A percentile compares a stretch with the other conserved stretches of the same genome.
These are phyloP conservation scores for Tephrocybe sp. DNA, from an alignment of 768 basidiomycete species.

Conservation along the genomic window DNA sequence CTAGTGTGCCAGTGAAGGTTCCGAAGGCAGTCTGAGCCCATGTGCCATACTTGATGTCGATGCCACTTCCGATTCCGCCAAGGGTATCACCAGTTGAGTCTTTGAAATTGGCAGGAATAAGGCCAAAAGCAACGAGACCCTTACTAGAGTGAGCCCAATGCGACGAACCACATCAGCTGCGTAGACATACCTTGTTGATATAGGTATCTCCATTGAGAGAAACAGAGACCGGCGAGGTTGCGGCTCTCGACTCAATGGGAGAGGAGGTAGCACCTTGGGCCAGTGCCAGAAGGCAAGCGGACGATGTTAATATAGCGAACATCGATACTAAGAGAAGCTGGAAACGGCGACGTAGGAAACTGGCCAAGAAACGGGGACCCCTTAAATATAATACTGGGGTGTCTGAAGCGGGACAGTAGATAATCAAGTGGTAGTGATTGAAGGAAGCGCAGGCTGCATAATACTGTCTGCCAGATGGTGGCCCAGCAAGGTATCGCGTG, in stretches of 20 bases:
- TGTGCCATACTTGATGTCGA: slow-evolving; percentile 51
- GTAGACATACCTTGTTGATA: slow-evolving; percentile 11
- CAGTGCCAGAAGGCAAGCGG: slow-evolving; percentile 1
- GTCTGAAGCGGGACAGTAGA: no score
- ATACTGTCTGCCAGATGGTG: no score
- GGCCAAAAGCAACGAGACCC: slow-evolving; percentile 61
- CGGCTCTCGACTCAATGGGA: slow-evolving; percentile 3
- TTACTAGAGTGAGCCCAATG: neutral
- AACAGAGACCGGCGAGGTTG: slow-evolving; percentile 7
- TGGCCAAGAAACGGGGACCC: no score
- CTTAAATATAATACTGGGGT: no score
- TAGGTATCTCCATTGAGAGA: slow-evolving; percentile 13
- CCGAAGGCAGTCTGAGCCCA: slow-evolving; percentile 35
- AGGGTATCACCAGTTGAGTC: slow-evolving; percentile 60
- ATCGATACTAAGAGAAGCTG: neutral
- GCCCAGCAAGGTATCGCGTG: neutral
- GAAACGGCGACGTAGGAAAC: no score
- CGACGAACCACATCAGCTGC: neutral
- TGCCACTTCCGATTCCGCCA: slow-evolving; percentile 63
- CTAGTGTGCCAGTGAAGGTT: slow-evolving; percentile 42
- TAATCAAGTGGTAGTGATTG: no score
- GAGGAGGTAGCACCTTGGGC: neutral
- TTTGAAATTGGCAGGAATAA: slow-evolving; percentile 53
- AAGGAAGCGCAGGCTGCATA: no score
- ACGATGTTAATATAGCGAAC: neutral